Evolutionary conservation across 495 filamentous ascomycete species (phyloP), one percentile per base, ranked within the genome.

Genomic region (Hypoxylon fuscum): DNA sequence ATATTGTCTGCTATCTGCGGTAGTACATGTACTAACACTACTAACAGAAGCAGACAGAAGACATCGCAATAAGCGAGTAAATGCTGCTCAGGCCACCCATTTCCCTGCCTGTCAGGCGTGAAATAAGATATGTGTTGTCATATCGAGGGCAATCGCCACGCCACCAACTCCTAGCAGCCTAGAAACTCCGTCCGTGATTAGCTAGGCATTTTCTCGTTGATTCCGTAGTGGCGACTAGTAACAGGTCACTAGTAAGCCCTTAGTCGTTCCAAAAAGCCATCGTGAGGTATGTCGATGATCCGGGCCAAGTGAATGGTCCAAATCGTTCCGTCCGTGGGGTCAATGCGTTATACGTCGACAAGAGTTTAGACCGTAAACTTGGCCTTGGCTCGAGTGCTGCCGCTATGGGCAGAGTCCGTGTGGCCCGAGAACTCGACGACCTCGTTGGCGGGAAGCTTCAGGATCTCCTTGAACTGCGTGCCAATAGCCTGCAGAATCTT

Each of bases 401-500:
- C 95, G 52, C 86, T 87, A 72, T 96, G 90, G 41, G 95, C 93
- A 65, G 87, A 89, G 57, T 98, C 95, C 8, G 93, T 97, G 77
- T 98, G 95, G 31, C 96, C 95, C 2, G 91, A 93, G 81, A 98
- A 98, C 79, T 98, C 95, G 44, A 97, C 87, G 46, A 76, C 67
- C 71, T 98, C 95, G 57, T 76, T 79, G 38, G 86, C 76, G 48
- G 88, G 87, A 37, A 98, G 78, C 69, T 88, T 87, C 53, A 98
- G 79, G 15, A 93, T 87, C 32, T 90, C 88, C 85, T 97, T 98
- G 85, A 98, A 98, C 59, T 88, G 86, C 57, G 78, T 82, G 55
- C 95, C 95, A 53, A 98, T 93, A 51, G 84, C 80, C 78, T 89
- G 82, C 50, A 98, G 83, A 10, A 92, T 80, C 43, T 94, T 90